Conservation (phyloP, 2,329 filamentous ascomycete genomes). For the Claviceps spartinae region DNA sequence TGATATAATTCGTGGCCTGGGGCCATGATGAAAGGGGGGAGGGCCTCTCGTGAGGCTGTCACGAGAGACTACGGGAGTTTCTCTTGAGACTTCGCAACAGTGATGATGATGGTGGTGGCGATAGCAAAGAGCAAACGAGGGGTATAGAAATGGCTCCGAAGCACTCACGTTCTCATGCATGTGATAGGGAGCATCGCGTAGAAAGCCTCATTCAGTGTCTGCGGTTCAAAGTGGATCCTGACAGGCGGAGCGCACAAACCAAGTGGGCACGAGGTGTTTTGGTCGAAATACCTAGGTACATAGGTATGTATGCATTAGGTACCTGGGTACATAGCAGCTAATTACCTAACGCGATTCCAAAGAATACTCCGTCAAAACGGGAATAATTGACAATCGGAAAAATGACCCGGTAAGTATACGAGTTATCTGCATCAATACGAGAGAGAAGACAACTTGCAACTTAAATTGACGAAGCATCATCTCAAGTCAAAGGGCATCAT, state of each 20-base stretch:
- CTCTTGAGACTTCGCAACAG: background rate
- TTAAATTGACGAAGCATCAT: too few relatives aligned
- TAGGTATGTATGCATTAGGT: too few relatives aligned
- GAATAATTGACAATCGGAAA: too few relatives aligned
- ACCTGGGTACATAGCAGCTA: background rate
- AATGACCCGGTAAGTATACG: too few relatives aligned
- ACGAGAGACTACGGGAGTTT: background rate
- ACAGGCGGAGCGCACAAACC: background rate
- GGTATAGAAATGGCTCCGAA: background rate
- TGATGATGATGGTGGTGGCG: background rate
- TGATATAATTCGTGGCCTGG: conserved; percentile 6
- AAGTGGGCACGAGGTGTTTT: background rate
- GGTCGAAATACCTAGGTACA: background rate
- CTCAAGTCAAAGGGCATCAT: too few relatives aligned
- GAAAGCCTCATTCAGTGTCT: background rate
- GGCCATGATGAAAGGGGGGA: conserved; percentile 7
- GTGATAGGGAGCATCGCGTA: background rate
- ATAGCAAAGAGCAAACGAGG: background rate
- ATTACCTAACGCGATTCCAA: too few relatives aligned
- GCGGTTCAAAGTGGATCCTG: conserved; percentile 4
- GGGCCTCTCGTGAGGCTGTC: too few relatives aligned
- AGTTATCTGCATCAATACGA: too few relatives aligned
- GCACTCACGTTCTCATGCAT: background rate
- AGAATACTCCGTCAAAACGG: too few relatives aligned
- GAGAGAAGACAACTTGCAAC: too few relatives aligned